These are phyloP conservation scores for Didymella keratinophila DNA, from an alignment of 2,329 filamentous ascomycete genomes.

Conservation along the genomic window DNA sequence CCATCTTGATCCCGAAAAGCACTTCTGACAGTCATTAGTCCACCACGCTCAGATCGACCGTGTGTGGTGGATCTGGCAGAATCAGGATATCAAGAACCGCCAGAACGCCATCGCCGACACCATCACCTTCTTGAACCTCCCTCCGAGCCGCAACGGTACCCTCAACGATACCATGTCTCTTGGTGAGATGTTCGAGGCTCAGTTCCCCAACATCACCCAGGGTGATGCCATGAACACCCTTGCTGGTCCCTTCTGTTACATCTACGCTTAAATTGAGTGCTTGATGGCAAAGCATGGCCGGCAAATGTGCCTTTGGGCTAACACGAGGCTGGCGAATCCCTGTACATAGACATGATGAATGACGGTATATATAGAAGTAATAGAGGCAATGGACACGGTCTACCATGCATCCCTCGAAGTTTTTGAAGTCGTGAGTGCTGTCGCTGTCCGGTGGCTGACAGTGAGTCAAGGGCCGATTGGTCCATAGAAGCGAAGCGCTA, in stretches of 20 bases:
- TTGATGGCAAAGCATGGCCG: neutral
- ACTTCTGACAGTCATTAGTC: slow-evolving; percentile 19
- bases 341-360: neutral
- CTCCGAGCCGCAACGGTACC: slow-evolving; percentile 55
- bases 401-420: neutral
- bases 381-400: neutral
- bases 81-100: slow-evolving; percentile 51
- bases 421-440: neutral
- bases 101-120: slow-evolving; percentile 54
- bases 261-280: slow-evolving; percentile 44
- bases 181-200: slow-evolving; percentile 48
- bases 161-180: slow-evolving; percentile 55
- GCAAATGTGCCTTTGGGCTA: neutral
- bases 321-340: neutral
- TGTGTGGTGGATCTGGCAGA: slow-evolving; percentile 62
- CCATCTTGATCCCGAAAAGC: no score
- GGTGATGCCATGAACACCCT: slow-evolving; percentile 53
- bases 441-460: neutral
- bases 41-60: slow-evolving; percentile 60
- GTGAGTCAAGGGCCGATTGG: neutral
- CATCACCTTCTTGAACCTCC: slow-evolving; percentile 55
- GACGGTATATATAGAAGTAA: neutral
- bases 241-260: slow-evolving; percentile 58
- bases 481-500: neutral
- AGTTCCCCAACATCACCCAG: slow-evolving; percentile 21